Conservation (phyloP, 78 protist genomes). For the Anaeramoeba flamelloides region DNA sequence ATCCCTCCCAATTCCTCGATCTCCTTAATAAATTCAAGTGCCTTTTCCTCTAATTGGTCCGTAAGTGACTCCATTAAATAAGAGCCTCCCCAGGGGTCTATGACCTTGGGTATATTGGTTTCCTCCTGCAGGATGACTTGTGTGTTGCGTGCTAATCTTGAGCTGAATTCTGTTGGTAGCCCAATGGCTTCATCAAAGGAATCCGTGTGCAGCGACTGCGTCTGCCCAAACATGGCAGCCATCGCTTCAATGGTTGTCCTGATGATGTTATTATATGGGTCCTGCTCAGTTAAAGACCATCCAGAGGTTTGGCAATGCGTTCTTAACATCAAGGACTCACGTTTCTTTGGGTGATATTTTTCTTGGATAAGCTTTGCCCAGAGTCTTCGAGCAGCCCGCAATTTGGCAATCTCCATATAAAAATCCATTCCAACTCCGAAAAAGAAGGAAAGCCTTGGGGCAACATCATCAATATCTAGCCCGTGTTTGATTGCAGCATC, state of each 20-base stretch:
- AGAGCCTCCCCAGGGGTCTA: conserved; percentile 88
- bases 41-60: conserved; percentile 31
- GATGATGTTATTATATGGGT: conserved; percentile 75
- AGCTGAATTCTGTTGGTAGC: conserved; percentile 76
- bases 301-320: conserved; percentile 84
- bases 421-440: conserved; percentile 90
- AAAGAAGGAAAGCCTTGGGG: conserved; percentile 91
- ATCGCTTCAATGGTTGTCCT: conserved; percentile 95
- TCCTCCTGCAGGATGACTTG: conserved; percentile 50
- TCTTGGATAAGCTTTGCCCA: conserved; percentile 74
- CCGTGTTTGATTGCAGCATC: no score
- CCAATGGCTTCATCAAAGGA: conserved; percentile 81
- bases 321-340: conserved; percentile 66
- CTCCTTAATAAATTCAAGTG: conserved; percentile 22
- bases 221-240: conserved; percentile 89
- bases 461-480: conserved; percentile 78
- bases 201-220: conserved; percentile 85
- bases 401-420: conserved; percentile 80
- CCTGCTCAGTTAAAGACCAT: conserved; percentile 90
- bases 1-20: conserved; percentile 36
- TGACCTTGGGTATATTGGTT: conserved; percentile 19
- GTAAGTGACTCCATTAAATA: conserved; percentile 84
- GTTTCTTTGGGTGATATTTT: conserved; percentile 59
- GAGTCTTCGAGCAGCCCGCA: conserved; percentile 89
- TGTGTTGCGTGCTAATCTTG: conserved; percentile 90